These are phyloP conservation scores for Pleurotus sapidus DNA, from an alignment of 768 basidiomycete species.

Conservation along the genomic window DNA sequence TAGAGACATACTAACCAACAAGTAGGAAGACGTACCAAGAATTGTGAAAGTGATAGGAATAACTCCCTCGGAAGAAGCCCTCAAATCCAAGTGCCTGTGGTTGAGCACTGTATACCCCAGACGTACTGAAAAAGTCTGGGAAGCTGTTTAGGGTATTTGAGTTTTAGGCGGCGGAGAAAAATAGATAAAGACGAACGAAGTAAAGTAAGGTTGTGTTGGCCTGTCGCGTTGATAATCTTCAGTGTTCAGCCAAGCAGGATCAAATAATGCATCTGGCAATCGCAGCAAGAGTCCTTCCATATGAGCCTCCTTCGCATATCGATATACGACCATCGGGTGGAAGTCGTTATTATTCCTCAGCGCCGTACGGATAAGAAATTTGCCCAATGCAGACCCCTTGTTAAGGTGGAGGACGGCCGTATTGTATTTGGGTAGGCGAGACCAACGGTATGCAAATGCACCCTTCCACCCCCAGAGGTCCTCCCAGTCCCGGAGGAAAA, in stretches of 20 bases:
- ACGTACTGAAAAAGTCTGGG: constrained; percentile 85
- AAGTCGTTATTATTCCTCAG: constrained; percentile 94
- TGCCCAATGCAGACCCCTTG: constrained; percentile 88
- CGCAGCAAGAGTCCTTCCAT: constrained; percentile 81
- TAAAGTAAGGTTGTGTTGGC: constrained; percentile 93
- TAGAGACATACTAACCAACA: constrained; percentile 6
- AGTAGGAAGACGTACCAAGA: constrained; percentile 58
- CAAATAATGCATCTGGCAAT: constrained; percentile 93
- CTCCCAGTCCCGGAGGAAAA: constrained; percentile 97
- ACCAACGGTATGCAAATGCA: constrained; percentile 97
- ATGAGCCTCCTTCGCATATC: constrained; percentile 87
- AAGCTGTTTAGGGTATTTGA: constrained; percentile 48
- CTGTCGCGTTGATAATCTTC: constrained; percentile 90
- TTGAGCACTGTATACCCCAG: constrained; percentile 66
- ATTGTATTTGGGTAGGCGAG: constrained; percentile 89
- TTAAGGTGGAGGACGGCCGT: constrained; percentile 95
- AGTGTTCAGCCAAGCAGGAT: constrained; percentile 95
- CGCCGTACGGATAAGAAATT: constrained; percentile 92
- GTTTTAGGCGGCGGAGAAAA: too few species aligned
- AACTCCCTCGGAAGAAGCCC: constrained; percentile 95
- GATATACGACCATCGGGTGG: constrained; percentile 93
- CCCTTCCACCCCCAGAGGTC: constrained; percentile 97
- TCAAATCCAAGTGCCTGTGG: constrained; percentile 89
- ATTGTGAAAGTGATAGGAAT: constrained; percentile 96
- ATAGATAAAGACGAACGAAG: constrained; percentile 49